These are phyloP conservation scores for Macadamia integrifolia DNA, from an alignment of 164 flowering plant genomes.

Conservation along the genomic window DNA sequence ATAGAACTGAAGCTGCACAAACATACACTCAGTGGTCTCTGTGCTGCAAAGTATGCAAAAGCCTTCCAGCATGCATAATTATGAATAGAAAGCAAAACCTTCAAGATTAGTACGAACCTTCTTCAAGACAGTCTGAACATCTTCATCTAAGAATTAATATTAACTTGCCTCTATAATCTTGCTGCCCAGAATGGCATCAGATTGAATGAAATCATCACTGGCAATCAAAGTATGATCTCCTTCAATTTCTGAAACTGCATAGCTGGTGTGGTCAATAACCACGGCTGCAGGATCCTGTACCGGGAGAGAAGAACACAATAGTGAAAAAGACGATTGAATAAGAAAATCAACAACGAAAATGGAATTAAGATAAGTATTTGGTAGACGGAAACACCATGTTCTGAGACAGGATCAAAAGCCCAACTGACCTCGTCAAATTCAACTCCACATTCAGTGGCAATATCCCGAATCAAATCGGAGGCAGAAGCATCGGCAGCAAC, in stretches of 20 bases:
- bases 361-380: not conserved
- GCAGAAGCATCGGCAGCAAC: constrained; percentile 70
- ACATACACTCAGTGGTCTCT: not conserved
- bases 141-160: constrained; percentile 3
- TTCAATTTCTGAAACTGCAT: constrained; percentile 64
- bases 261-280: constrained; percentile 87
- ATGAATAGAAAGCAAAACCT: not conserved
- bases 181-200: constrained; percentile 59
- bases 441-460: constrained; percentile 88
- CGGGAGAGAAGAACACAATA: not conserved
- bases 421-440: constrained; percentile 84
- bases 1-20: too few relatives aligned
- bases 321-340: not conserved
- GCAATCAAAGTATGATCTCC: constrained; percentile 94
- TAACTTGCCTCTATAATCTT: constrained; percentile 42
- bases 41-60: not conserved
- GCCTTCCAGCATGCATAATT: constrained; percentile 2
- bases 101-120: not conserved
- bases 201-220: constrained; percentile 59
- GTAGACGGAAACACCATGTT: too few relatives aligned
- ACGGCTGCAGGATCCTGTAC: constrained; percentile 64
- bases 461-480: constrained; percentile 75
- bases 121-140: not conserved
- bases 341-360: not conserved
- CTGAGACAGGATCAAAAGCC: not conserved